Base-by-base conservation (phyloP, 768 basidiomycete species). In the Phaffia tasmanica region DNA sequence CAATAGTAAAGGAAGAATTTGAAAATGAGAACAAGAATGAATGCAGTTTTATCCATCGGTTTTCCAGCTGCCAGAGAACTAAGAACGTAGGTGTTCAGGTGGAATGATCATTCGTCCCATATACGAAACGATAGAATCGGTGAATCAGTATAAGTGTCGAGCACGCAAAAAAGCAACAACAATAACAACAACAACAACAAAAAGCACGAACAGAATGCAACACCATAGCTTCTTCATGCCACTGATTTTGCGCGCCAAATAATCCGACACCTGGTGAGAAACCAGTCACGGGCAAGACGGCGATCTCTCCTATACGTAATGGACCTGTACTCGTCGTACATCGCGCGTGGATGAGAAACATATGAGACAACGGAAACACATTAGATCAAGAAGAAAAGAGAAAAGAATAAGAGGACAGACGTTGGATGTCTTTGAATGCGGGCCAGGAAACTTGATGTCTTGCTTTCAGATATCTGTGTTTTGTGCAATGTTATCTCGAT, bases 271-370 rank as follows among this genome's bases (percentile, higher is more conserved):
- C 75, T 3, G 76, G 76, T 30, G 71, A 71, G 70, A 77, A 76
- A 1, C 73, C 76, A 0, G 75, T 76, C 6, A 76, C 75, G 21
- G 77, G 76, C 11, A 80, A 70, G 14, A 80, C 71, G 7, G 77
- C 72, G 23, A 79, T 72, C 48, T 79, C 79, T 3, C 74, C 77
- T 23, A 77, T 69, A 32, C 74, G 69, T 14, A 75, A 60, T 15
- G 76, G 75, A 42, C 64, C 64, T 65, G 57, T 1, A 19, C 35
- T 32, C 18, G 18, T 14, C n/a, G 11, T 9, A 29, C 9, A 11
- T 56, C 11, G 29, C 8, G 14, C 4, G 19, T 23, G 19, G 27
- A 21, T 42, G 35, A 5, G 35, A 42, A 11, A 42, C 35, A 42
- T 11, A 11, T 42, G 35, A 42, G 35, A 48, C 5, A 60, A 19